Evolutionary conservation across 2,329 filamentous ascomycete genomes (phyloP), one percentile per base, ranked within the genome.

Genomic region (Orbilia brochopaga): DNA sequence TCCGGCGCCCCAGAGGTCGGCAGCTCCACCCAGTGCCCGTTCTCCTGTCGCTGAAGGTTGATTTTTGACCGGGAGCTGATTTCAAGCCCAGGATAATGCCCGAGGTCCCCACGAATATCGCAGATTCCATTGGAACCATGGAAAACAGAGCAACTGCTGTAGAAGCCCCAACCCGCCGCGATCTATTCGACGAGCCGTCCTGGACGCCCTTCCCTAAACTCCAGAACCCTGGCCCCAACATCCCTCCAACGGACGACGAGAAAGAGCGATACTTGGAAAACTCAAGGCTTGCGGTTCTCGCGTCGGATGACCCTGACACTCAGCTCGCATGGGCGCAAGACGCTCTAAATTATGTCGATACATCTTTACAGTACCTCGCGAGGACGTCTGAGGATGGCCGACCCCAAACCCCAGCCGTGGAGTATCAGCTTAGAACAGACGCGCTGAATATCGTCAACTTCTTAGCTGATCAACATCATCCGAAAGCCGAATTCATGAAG

Each of bases 241-340:
- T 99, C 19, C 94, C 94, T 11, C 91, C 91, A 0, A 92, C 91
- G 65, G 92, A 97, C 80, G 92, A 97, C 75, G 91, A 97, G 78
- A 92, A 95, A 80, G 94, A 97, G 80, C 87, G 89, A 30, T 92
- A 91, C 54, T 81, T 99, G 59, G 94, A 95, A 82, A 89, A 88
- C 78, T 91, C 92, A 35, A 87, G 93, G 63, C 82, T 90, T 73
- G 86, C 90, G 69, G 93, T 97, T 37, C 84, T 99, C 74, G 91
- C 92, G 78, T 96, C 92, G 52, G 95, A 95, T 77, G 92, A 99
- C 79, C 91, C 95, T 54, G 89, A 95, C 76, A 95, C 96, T 87
- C 94, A 99, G 82, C 85, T 99, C 77, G 91, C 91, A 72, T 99
- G 94, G 94, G 93, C 94, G 44, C 90, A 95, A 78, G 94, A 97